These are phyloP conservation scores for Ilex aquifolium DNA, from an alignment of 257 asterid species.

Conservation along the genomic window DNA sequence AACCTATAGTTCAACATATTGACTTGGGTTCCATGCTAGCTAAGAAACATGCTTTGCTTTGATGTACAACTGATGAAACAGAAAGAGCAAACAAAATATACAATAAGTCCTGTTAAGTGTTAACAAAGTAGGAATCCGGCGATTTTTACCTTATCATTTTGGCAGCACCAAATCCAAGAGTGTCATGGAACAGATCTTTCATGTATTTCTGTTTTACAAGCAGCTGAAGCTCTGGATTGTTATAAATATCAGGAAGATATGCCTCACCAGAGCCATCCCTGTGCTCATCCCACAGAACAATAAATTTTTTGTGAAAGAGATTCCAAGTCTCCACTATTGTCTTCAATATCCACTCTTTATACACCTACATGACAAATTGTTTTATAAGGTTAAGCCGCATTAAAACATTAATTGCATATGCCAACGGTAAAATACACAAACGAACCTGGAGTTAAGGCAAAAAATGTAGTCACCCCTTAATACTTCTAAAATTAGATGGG, in stretches of 20 bases:
- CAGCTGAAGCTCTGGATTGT: constrained; percentile 52
- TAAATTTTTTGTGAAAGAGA: constrained; percentile 67
- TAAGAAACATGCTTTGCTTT: no score
- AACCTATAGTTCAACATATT: no score
- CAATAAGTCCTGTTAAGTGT: constrained; percentile 1
- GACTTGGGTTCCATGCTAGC: no score
- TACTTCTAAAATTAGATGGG: no score
- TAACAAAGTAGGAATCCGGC: not conserved
- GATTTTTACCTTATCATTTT: constrained; percentile 81
- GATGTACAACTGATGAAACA: no score
- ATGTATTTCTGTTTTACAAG: constrained; percentile 57
- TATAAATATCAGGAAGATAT: constrained; percentile 78
- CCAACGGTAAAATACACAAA: no score
- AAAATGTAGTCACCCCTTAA: no score
- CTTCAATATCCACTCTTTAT: constrained; percentile 77
- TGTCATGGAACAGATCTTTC: constrained; percentile 73
- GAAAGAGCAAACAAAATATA: constrained; percentile 6
- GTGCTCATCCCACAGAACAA: constrained; percentile 85
- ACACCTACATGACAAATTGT: constrained; percentile 35
- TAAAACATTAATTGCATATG: no score
- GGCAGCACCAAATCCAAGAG: constrained; percentile 94
- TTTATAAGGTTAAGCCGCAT: not conserved
- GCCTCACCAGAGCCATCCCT: constrained; percentile 94
- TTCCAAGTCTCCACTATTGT: constrained; percentile 86
- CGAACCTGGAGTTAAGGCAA: no score